Base-by-base conservation (phyloP, 139 green algal species). In the Astrephomene gubernaculifera region DNA sequence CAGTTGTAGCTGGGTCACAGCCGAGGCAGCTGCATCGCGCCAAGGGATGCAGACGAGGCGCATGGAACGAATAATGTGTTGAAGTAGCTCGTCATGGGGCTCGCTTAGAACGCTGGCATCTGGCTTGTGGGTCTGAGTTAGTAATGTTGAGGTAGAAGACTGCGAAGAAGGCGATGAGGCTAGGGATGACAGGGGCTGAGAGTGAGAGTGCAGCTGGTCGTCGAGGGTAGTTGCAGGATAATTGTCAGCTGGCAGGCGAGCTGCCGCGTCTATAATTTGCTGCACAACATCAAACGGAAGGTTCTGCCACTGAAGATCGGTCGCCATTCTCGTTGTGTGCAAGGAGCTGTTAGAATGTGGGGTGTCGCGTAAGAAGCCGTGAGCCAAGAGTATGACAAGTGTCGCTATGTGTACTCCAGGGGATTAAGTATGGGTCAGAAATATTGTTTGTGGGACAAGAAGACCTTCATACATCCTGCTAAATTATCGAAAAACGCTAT, bases 1-100 rank as follows among this genome's bases (percentile, higher is more conserved):
- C 6, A 84, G 63, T 6, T 38, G 61, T 43, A 74, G 63, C 38
- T 63, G 61, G 6, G n/a, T 36, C 1, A 84, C 78, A 19, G 78
- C 43, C 3, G 78, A 43, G 2, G 43, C 49, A 12, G 63, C 78
- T 0, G 63, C 78, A 4, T 84, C 63, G 1, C 78, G 61, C 78
- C 78, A 84, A 17, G 19, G 29, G 6, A 7, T 4, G 61, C 43
- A 84, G 1, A 74, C 63, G 10, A 84, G 61, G 21, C 78, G 61
- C 21, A 74, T 6, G 6, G 78, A 39, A 8, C 43, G 31, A 2
- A 74, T 43, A 21, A 22, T 54, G 33, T 31, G 10, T 1, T 22
- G 8, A 43, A 75, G 74, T 19, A 38, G 43, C 60, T 84, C 78
- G 0, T 63, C 53, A 8, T 75, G 41, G 10, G 19, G 10, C 4